phyloP scores from a whole-genome alignment of 345 rosid species.

The Pugionium dolabratum region DNA sequence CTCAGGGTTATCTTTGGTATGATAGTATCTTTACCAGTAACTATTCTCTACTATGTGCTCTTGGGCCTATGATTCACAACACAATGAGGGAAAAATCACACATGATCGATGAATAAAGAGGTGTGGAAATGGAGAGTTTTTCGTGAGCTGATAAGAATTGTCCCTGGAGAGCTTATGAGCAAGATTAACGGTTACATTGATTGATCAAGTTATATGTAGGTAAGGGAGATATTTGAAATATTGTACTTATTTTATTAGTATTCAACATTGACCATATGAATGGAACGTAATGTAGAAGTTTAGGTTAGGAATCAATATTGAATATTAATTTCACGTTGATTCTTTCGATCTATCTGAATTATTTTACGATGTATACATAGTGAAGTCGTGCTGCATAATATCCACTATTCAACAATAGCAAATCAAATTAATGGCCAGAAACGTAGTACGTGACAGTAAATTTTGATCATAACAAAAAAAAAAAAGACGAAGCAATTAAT shows the following conservation, averaged over 20 bases:
- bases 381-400: not conserved
- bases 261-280: slow-evolving; percentile 12
- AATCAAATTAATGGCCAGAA: not conserved
- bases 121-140: slow-evolving; percentile 4
- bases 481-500: no score
- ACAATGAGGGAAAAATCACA: not conserved
- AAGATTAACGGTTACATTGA: slow-evolving; percentile 24
- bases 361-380: not conserved
- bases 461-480: no score
- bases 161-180: slow-evolving; percentile 6
- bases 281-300: slow-evolving; percentile 1
- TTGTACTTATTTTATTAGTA: slow-evolving; percentile 8
- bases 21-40: slow-evolving; percentile 75
- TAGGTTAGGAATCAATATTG: not conserved
- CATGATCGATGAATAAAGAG: slow-evolving; percentile 23
- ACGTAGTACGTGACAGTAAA: no score
- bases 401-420: not conserved
- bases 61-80: slow-evolving; percentile 49
- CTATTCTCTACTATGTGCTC: slow-evolving; percentile 65
- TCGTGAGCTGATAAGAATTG: slow-evolving; percentile 18
- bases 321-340: not conserved
- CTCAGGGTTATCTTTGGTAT: slow-evolving; percentile 89
- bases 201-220: not conserved
- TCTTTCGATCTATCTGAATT: not conserved
- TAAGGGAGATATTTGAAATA: not conserved